Base-by-base conservation (phyloP, 805 yeast genomes). In the Tetrapisispora arboricola region DNA sequence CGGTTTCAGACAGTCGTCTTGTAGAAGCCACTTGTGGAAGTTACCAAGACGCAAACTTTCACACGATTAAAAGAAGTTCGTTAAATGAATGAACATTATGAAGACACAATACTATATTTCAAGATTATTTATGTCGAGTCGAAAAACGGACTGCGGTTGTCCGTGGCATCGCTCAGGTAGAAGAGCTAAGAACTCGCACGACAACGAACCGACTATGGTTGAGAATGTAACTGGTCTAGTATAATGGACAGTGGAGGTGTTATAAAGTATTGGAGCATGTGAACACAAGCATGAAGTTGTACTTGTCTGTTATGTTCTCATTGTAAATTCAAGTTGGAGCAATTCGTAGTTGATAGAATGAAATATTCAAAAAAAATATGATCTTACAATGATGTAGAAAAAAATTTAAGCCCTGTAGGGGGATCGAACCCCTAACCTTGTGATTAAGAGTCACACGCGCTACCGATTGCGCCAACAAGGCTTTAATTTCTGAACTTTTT, bases 371-470 rank as follows among this genome's bases (percentile, higher is more conserved):
- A n/a, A n/a, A n/a, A n/a, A n/a, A n/a, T n/a, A n/a, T n/a, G n/a
- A n/a, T n/a, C n/a, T n/a, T n/a, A n/a, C n/a, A n/a, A n/a, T 28
- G 10, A 28, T n/a, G 18, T 20, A 12, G 17, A 32, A 32, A 38
- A 27, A 22, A 38, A 38, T 30, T 6, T 15, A 30, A 38, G 40
- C 40, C 40, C 40, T 38, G 40, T 38, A 38, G 40, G 40, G 40
- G 40, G 40, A 27, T 38, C 41, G 41, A 38, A 38, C 41, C 41
- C 41, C 41, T 38, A 38, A 38, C 41, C 41, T 38, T 38, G 35
- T 38, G 41, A 34, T 34, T 24, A 34, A 25, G 37, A 32, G 35
- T 32, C 35, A 32, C 35, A 32, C 35, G 35, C 35, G 35, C 35
- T 32, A 32, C 35, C 35, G 35, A 32, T 32, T 32, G 35, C 35